Conservation (phyloP, 495 filamentous ascomycete genomes). For the Terfezia claveryi region DNA sequence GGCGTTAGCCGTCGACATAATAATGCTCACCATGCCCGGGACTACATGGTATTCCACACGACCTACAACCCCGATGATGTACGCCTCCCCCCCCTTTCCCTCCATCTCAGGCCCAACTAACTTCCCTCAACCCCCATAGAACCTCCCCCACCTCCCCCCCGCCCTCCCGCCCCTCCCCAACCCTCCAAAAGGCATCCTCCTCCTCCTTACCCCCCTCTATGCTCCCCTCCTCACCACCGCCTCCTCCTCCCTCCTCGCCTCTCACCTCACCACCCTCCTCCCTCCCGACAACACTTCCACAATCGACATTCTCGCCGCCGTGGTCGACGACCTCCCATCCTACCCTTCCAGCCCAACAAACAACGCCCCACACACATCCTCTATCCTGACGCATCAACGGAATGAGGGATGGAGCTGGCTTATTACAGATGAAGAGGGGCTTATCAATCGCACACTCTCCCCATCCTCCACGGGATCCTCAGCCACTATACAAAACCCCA, state of each 20-base stretch:
- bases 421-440: not conserved
- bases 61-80: not conserved
- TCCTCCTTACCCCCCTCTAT: not conserved
- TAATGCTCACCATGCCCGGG: too few relatives aligned
- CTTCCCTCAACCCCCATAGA: not conserved
- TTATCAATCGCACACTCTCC: not conserved
- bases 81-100: not conserved
- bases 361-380: not conserved
- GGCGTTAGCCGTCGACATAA: too few relatives aligned
- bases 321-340: not conserved
- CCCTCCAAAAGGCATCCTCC: not conserved
- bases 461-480: not conserved
- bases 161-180: not conserved
- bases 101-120: not conserved
- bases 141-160: not conserved
- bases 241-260: not conserved
- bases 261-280: not conserved
- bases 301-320: not conserved
- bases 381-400: not conserved
- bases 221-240: not conserved
- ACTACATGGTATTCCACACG: not conserved
- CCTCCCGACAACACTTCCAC: not conserved
- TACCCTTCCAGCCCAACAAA: not conserved
- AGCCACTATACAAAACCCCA: not conserved
- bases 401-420: not conserved